Base-by-base conservation (phyloP, 352 stramenopile species). In the Phytopythium ostracodes region DNA sequence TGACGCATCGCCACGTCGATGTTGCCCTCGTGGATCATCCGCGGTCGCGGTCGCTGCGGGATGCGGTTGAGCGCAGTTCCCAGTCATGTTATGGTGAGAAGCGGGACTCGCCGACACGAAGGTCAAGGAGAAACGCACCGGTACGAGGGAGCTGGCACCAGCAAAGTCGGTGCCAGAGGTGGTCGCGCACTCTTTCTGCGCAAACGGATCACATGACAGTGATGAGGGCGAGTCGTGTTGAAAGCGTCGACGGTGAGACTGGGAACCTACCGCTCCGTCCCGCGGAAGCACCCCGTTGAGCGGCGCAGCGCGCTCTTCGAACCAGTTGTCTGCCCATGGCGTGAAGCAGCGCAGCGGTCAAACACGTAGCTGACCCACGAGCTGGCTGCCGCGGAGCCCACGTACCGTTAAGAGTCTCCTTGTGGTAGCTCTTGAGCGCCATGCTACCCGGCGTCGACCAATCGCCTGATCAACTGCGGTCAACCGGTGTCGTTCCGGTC, bases 391-490 rank as follows among this genome's bases (percentile, higher is more conserved):
- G 20, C 27, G 14, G 18, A 18, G 11, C 14, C 29, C 18, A 42
- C 31, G 50, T 25, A 88, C 81, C 84, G 73, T 91, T 91, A 7
- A 90, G 64, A 40, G 79, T 92, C 66, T 91, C 84, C 25, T 77
- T 73, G 68, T 92, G 81, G 53, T 87, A 92, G 66, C 81, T 92
- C 65, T 92, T 92, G 38, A 92, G 71, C 56, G 81, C 79, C 84
- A 91, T 91, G 63, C n/a, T n/a, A n/a, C n/a, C n/a, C n/a, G n/a
- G n/a, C n/a, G n/a, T n/a, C n/a, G n/a, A n/a, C n/a, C n/a, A n/a
- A n/a, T n/a, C n/a, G n/a, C n/a, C n/a, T n/a, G n/a, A n/a, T n/a
- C 29, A 4, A 5, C 8, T 14, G 22, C 43, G 29, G n/a, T 17
- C n/a, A 2, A 22, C 43, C 18, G n/a, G 20, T 22, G 11, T n/a